Base-by-base conservation (phyloP, 345 rosid species). In the Citrus hindsii region DNA sequence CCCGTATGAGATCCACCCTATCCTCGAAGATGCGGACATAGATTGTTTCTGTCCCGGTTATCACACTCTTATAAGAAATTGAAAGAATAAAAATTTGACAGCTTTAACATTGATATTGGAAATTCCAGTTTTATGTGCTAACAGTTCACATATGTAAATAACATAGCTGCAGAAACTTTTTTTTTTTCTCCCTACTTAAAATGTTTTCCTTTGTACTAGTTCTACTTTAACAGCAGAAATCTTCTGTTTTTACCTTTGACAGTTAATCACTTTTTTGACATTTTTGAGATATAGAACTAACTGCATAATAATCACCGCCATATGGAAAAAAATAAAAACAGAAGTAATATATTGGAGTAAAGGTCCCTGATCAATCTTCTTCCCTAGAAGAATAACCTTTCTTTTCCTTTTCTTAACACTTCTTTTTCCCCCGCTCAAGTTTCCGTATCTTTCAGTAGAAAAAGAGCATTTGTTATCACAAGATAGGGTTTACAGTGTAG, bases 1-100 rank as follows among this genome's bases (percentile, higher is more conserved):
- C 97, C 61, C 93, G 89, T 40, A 96, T 61, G 63, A 96, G 95
- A 86, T 93, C 97, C 85, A 92, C 90, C 89, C 97, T 89, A 71
- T 92, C 95, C 84, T 91, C 99, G 16, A 83, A 96, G 76, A 81
- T 80, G 61, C 97, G 98, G 73, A 92, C 93, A 24, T 87, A 94
- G 61, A 96, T 92, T 60, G 92, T 88, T 76, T 92, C 99, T 96
- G 89, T 81, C 38, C 42, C 82, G 37, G 69, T 77, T 2, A 78
- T 4, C 68, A 61, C 35, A 38, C 30, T 30, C 35, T 73, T 33
- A 16, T 69, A 32, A 64, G 74, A 48, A 53, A 48, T 16, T 61
- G 25, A 74, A 42, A 72, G 24, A 64, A 4, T 37, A 61, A 4
- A 69, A 18, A 16, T 60, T 77, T 46, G 42, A 51, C 10, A 5